Base-by-base conservation (phyloP, 352 stramenopile species). In the Phytophthora pseudosyringae region DNA sequence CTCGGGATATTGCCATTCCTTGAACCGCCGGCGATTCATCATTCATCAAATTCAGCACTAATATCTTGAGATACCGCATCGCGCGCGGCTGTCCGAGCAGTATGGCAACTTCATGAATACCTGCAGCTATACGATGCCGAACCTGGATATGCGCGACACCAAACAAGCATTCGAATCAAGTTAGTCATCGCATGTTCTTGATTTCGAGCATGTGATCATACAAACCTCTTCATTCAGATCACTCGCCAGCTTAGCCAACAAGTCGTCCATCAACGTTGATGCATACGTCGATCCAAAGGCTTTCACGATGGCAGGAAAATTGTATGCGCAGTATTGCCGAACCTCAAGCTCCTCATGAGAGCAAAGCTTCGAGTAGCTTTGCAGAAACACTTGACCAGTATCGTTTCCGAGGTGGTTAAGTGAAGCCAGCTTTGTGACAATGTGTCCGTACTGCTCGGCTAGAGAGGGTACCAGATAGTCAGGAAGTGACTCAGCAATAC, bases 221-320 rank as follows among this genome's bases (percentile, higher is more conserved):
- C 74, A 21, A 21, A 88, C 80, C 55, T 79, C 73, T 63, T 88
- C 81, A 38, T 58, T 65, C 5, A 67, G 61, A 52, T 90, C 81
- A 26, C 72, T 83, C 18, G 64, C 76, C 7, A 94, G 58, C 54
- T 88, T 90, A 13, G 73, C 55, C 2, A 94, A 59, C 15, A 93
- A 64, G 36, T 93, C 81, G 32, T 94, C 86, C 74, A 94, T 84
- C 40, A 93, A 76, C 11, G 76, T 71, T 9, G 83, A 74, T 31
- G 78, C 43, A 52, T 88, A 91, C 13, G 64, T 64, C 1, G 70
- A 60, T 0, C 84, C 78, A 64, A 91, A 93, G 0, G 84, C 83
- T 59, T 93, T 85, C 12, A 94, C 81, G 16, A 90, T 70, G 1
- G 86, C 86, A 12, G 86, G 84, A 29, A 93, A 94, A 59, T 94